Percentiles rank a stretch among this genome's conserved stretches.
Conservation (phyloP, 2,329 filamentous ascomycete species). For the Botryotinia narcissicola region DNA sequence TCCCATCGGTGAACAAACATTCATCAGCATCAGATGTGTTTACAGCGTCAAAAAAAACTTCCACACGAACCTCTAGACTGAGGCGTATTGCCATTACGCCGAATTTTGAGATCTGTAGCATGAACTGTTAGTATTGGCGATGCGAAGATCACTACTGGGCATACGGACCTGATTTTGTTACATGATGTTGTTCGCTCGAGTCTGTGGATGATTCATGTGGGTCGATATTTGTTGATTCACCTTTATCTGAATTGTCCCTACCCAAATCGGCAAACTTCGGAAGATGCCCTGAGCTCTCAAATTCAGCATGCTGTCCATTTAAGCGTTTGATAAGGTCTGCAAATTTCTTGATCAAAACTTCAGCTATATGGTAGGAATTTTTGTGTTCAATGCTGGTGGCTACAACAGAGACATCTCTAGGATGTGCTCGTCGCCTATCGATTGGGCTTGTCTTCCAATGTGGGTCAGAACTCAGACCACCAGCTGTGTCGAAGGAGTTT, state of each 20-base stretch:
- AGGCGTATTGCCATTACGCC: not conserved
- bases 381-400: not conserved
- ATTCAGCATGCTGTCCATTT: not conserved
- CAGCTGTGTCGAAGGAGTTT: not conserved
- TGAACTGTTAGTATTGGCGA: not conserved
- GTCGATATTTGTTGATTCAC: not conserved
- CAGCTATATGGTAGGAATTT: not conserved
- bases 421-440: not conserved
- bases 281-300: not conserved
- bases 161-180: not conserved
- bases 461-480: not conserved
- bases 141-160: not conserved
- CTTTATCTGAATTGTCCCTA: not conserved
- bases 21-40: not conserved
- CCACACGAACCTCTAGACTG: not conserved
- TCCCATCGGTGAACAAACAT: not conserved
- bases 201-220: not conserved
- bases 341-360: not conserved
- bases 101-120: not conserved
- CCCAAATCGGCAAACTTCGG: not conserved
- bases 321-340: not conserved
- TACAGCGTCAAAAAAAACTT: not conserved
- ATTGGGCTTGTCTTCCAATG: not conserved
- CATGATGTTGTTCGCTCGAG: not conserved
- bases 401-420: not conserved